A percentile compares a stretch with the other conserved stretches of the same genome.
Evolutionary conservation across 2,329 filamentous ascomycete species (phyloP).

Genomic region (Neobulgaria alba): DNA sequence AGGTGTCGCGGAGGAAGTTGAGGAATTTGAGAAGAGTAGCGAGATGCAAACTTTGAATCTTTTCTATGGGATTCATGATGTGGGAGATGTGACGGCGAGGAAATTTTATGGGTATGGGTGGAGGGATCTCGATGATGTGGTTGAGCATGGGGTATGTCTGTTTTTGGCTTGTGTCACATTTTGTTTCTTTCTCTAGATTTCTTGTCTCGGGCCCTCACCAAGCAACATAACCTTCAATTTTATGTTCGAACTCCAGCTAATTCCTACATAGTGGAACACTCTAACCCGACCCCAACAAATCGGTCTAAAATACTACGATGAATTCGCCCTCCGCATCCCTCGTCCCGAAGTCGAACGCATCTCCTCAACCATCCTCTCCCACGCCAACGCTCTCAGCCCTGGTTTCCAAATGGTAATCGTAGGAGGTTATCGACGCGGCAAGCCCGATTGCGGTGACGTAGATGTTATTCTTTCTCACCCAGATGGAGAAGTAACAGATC

Average conservation of each 20-base stretch:
- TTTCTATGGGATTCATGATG: constrained; percentile 90
- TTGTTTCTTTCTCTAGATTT: too few relatives aligned
- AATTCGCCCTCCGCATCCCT: constrained; percentile 65
- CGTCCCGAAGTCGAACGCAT: constrained; percentile 67
- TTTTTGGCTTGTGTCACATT: too few relatives aligned
- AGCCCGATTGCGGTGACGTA: constrained; percentile 64
- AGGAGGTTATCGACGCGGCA: constrained; percentile 60
- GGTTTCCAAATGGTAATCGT: constrained; percentile 54
- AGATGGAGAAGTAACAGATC: constrained; percentile 56
- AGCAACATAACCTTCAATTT: too few relatives aligned
- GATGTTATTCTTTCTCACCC: constrained; percentile 79
- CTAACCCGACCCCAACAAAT: constrained; percentile 83
- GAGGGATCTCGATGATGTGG: constrained; percentile 76
- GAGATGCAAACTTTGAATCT: constrained; percentile 52
- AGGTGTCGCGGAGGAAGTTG: constrained; percentile 53
- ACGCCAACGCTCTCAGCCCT: constrained; percentile 55
- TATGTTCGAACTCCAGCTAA: too few relatives aligned
- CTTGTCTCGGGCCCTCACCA: too few relatives aligned
- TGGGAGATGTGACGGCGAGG: constrained; percentile 70
- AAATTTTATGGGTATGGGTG: constrained; percentile 76
- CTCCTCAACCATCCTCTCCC: constrained; percentile 48
- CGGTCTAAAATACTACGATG: constrained; percentile 87
- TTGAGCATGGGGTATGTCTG: constrained; percentile 53
- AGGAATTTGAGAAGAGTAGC: constrained; percentile 54
- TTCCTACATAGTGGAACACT: constrained; percentile 55